phyloP scores from a whole-genome alignment of 768 basidiomycete genomes.

The Pholiota conissans region DNA sequence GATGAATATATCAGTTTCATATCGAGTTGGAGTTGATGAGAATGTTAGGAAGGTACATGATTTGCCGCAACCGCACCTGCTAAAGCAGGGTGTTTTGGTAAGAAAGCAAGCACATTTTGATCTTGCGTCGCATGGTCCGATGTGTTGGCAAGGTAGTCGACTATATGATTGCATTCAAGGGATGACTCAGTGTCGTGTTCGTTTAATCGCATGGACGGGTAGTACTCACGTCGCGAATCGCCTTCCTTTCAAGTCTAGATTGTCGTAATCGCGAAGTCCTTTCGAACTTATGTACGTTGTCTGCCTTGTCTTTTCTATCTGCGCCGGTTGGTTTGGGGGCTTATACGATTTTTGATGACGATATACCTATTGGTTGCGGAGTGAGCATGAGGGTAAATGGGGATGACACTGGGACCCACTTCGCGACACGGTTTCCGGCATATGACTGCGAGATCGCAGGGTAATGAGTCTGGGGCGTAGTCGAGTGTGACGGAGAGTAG shows the following conservation, averaged over 20 bases:
- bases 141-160: conserved; percentile 53
- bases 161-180: conserved; percentile 23
- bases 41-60: conserved; percentile 50
- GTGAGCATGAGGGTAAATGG: not conserved
- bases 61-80: conserved; percentile 50
- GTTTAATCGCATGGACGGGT: no score
- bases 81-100: conserved; percentile 54
- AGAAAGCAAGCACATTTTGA: conserved; percentile 48
- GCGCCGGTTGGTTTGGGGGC: no score
- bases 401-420: conserved; percentile 30
- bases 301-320: not conserved
- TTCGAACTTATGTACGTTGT: not conserved
- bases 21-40: no score
- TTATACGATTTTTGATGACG: conserved; percentile 1
- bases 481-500: conserved; percentile 39
- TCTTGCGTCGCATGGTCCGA: conserved; percentile 49
- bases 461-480: conserved; percentile 41
- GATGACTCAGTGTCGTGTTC: not conserved
- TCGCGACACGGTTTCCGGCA: conserved; percentile 62
- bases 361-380: conserved; percentile 1
- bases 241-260: not conserved
- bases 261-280: not conserved
- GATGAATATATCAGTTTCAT: no score
- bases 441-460: conserved; percentile 57
- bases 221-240: not conserved